Evolutionary conservation across 1,284 basidiomycete genomes (phyloP).

Genomic region (Farysia itapuensis): DNA sequence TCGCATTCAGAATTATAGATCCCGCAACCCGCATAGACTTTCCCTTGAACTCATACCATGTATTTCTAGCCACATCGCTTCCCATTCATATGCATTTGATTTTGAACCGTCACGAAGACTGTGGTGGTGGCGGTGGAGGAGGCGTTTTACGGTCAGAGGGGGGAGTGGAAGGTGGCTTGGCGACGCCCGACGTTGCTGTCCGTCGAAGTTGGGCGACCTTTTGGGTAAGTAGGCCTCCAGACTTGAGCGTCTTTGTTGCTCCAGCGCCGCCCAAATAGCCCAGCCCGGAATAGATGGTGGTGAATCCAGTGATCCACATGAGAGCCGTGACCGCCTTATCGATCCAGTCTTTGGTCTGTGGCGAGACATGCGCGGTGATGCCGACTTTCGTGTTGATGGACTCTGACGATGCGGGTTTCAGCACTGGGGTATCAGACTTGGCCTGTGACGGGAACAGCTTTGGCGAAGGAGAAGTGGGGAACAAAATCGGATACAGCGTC

Average conservation of each 20-base stretch:
- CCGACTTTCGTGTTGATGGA: background rate
- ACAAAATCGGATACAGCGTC: slow-evolving; percentile 78
- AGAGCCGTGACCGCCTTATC: slow-evolving; percentile 47
- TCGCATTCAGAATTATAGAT: too few relatives aligned
- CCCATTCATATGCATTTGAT: too few relatives aligned
- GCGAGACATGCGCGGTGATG: background rate
- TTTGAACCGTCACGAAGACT: too few relatives aligned
- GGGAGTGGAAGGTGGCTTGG: background rate
- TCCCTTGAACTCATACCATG: too few relatives aligned
- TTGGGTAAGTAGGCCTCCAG: background rate
- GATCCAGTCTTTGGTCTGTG: slow-evolving; percentile 4
- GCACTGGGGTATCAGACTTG: background rate
- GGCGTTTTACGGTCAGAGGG: background rate
- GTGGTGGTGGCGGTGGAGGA: background rate
- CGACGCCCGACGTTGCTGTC: background rate
- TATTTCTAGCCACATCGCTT: too few relatives aligned
- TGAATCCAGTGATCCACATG: slow-evolving; percentile 81
- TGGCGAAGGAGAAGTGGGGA: slow-evolving; percentile 51
- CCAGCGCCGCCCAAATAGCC: slow-evolving; percentile 69
- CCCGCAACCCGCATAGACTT: too few relatives aligned
- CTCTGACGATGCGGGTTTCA: background rate
- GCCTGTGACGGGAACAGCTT: slow-evolving; percentile 1
- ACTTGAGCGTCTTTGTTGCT: slow-evolving; percentile 10
- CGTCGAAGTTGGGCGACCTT: background rate
- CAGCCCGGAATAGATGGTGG: slow-evolving; percentile 87